phyloP scores from a whole-genome alignment of 306 rosid species.

The Carpinus viminea region DNA sequence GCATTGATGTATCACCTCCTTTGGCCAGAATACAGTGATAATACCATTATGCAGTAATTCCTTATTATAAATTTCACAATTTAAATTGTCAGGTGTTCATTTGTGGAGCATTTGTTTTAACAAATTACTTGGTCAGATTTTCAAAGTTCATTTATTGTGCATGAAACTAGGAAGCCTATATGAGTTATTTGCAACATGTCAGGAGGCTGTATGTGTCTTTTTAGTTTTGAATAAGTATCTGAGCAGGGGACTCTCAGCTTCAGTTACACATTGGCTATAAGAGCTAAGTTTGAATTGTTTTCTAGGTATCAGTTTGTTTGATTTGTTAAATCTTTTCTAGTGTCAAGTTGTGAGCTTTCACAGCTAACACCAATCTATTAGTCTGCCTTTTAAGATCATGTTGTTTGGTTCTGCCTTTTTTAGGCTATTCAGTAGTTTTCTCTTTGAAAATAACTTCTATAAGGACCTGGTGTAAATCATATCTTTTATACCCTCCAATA shows the following conservation, averaged over 20 bases:
- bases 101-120: neutral
- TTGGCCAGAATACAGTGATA: neutral
- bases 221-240: neutral
- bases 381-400: conserved; percentile 19
- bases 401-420: conserved; percentile 8
- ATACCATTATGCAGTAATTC: neutral
- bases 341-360: neutral
- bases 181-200: neutral
- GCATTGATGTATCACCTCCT: neutral
- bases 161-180: neutral
- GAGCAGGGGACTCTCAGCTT: conserved; percentile 1
- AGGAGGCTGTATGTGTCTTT: neutral
- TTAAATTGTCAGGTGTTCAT: neutral
- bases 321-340: neutral
- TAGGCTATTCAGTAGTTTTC: neutral
- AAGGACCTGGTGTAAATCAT: too few species aligned
- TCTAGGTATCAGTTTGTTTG: neutral
- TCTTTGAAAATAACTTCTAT: too few species aligned
- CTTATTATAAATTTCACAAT: neutral
- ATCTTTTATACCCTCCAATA: too few species aligned
- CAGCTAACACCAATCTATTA: neutral
- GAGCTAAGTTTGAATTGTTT: neutral
- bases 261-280: neutral
- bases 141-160: neutral
- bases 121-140: neutral